Evolutionary conservation across 371 early-diverging fungal genomes (phyloP), one percentile per base, ranked within the genome.

Genomic region (Mycotypha africana): DNA sequence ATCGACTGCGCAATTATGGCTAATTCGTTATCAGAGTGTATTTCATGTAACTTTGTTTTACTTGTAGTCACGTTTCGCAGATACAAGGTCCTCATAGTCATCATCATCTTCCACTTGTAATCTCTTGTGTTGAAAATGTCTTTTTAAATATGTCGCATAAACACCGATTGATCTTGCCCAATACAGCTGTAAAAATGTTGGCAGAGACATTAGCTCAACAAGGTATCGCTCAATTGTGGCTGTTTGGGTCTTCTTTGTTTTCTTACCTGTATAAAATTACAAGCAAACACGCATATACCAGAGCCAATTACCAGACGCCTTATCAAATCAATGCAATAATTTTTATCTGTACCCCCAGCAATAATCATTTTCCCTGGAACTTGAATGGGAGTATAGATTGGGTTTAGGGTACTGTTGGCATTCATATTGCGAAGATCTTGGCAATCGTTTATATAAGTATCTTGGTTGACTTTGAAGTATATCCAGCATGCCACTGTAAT

Each of bases 331-430:
- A 66, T 62, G 31, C 67, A 67, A 14, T 51, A 25, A 7, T 49
- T 45, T 33, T 67, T 67, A 38, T 67, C 67, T 14, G 58, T 49
- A 37, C 67, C 67, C 12, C 60, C 60, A 19, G 67, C 67, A n/a
- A 66, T 47, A 6, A 45, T 35, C 14, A 45, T 50, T 34, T 58
- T 56, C 12, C 59, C 56, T 9, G 66, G 62, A 14, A 66, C 45
- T 6, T 24, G 38, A 6, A 66, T 53, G 1, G 53, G 56, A 5
- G 43, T 56, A 39, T 66, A 66, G 10, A 43, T 40, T 6, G 42
- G 26, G 19, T 38, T 36, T 14, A 22, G 16, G 15, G 62, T 53
- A 28, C 22, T 33, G 19, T 35, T 46, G 19, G 50, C 51, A 19
- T 47, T 22, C 7, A 45, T 39, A 28, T 66, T 66, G 12, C 31